Percentiles rank a stretch among this genome's conserved stretches.
Evolutionary conservation across 352 stramenopile species (phyloP).

Genomic region (Pythium sukuiense): DNA sequence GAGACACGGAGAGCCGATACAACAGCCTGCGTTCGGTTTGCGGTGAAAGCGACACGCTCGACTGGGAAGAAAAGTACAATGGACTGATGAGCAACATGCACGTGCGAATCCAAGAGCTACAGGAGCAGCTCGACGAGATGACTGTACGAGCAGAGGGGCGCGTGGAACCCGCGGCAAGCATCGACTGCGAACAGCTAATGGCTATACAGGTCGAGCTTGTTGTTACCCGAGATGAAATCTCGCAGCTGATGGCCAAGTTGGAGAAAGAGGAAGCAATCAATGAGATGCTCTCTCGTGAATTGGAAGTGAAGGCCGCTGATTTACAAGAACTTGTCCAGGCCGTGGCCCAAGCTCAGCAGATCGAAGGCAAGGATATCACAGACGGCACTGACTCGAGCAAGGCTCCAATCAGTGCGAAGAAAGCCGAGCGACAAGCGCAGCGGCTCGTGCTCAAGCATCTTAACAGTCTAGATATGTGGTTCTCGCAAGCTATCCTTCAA

Average conservation of each 20-base stretch:
- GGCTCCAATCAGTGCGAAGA: neutral
- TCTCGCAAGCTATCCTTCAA: constrained; percentile 40
- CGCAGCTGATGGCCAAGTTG: neutral
- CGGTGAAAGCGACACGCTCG: constrained; percentile 14
- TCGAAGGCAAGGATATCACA: neutral
- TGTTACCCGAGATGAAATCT: neutral
- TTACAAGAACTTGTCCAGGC: constrained; percentile 11
- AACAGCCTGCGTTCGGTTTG: constrained; percentile 11
- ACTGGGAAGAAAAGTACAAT: constrained; percentile 29
- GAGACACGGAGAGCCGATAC: constrained; percentile 14
- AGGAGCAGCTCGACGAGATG: constrained; percentile 26
- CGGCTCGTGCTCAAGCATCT: constrained; percentile 41
- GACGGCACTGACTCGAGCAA: neutral
- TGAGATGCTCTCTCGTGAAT: constrained; percentile 7
- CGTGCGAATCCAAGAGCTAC: constrained; percentile 26
- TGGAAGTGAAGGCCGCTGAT: constrained; percentile 10
- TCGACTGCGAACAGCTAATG: neutral
- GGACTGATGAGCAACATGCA: constrained; percentile 29
- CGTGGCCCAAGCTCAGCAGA: neutral
- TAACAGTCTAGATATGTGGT: constrained; percentile 53
- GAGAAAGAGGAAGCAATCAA: neutral
- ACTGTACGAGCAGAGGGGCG: constrained; percentile 14
- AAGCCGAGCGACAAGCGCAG: constrained; percentile 14
- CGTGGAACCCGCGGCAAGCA: neutral
- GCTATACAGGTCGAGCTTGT: neutral